Base-by-base conservation (phyloP, 2,329 filamentous ascomycete species). In the Ophiostoma sp. region DNA sequence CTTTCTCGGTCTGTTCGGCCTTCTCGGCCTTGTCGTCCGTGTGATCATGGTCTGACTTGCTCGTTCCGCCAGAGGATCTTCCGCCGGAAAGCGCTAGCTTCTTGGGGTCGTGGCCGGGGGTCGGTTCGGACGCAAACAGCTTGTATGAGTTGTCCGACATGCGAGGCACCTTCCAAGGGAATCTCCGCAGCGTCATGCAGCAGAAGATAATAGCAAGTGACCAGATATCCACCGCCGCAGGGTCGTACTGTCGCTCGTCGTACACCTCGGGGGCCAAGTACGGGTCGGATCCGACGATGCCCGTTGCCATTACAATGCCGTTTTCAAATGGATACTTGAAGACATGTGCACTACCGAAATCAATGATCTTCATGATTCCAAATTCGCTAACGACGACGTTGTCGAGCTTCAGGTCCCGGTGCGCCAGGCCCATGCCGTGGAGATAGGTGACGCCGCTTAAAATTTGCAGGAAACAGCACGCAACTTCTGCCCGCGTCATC, bases 341-440 rank as follows among this genome's bases (percentile, higher is more conserved):
- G 55, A 99, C 94, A 73, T 95, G 93, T 0, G 95, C 94, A 79
- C 93, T 98, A 40, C 95, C 95, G 79, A 99, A 99, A 78, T 99
- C 95, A 75, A 99, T 99, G 72, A 99, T 91, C 79, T 99, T 99
- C 93, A 99, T 97, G 74, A 99, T 98, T 2, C 95, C 95, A 75
- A 90, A 87, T 75, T 96, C 91, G 76, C 93, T 98, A 70, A 99
- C 93, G 41, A 99, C 95, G 27, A 99, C 95, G 74, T 99, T 99
- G 80, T 99, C 95, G 74, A 99, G 80, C 79, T 99, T 99, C 74
- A 99, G 76, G 81, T 99, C 95, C 62, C 95, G 88, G 79, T 99
- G 95, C 11, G 95, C 93, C 66, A 99, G 82, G 2, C 95, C 95
- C 87, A 97, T 95, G 76, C 91, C 91, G 78, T 99, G 95, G 70